Base-by-base conservation (phyloP, 2,329 filamentous ascomycete species). In the Eutypa lata region DNA sequence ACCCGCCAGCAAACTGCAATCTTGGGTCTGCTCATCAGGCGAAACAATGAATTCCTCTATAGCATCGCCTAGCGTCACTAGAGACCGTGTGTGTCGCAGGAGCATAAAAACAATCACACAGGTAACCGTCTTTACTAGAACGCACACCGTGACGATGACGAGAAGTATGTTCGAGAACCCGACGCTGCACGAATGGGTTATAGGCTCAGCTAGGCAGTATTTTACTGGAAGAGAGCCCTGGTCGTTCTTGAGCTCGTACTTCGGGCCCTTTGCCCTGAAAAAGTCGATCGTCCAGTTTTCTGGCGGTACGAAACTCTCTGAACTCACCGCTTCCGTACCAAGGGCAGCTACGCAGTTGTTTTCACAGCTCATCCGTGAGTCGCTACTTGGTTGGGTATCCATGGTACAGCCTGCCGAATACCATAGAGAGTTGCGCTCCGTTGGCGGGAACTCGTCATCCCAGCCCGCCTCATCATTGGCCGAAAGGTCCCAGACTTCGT, bases 41-140 rank as follows among this genome's bases (percentile, higher is more conserved):
- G 19, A 33, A 8, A n/a, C 24, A 19, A 52, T 52, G 38, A 48
- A 48, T 19, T 45, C 48, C 11, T 31, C 50, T 19, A 51, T 51
- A 11, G 49, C 49, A 43, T 51, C 49, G 22, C 49, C 49, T 10
- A 35, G 31, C 14, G 40, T 22, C 14, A 51, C 49, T 7, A 51
- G 21, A 21, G 49, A 18, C 7, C 43, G 24, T 14, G 42, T 38
- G 18, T n/a, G 8, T 8, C 22, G 14, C 11, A 50, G 37, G 5
- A 50, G 21, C 16, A 50, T 7, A 37, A 33, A 43, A 7, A 50
- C 37, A 11, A 40, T 26, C 10, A 24, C 14, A 21, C 47, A 49
- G 26, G 38, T 21, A 6, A 35, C 14, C 13, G 47, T 38, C 47
- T 49, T 49, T 31, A 49, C 21, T 21, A 21, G n/a, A 13, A 49